Conservation (phyloP, 75 land plant species). For the Selaginella moellendorffii region DNA sequence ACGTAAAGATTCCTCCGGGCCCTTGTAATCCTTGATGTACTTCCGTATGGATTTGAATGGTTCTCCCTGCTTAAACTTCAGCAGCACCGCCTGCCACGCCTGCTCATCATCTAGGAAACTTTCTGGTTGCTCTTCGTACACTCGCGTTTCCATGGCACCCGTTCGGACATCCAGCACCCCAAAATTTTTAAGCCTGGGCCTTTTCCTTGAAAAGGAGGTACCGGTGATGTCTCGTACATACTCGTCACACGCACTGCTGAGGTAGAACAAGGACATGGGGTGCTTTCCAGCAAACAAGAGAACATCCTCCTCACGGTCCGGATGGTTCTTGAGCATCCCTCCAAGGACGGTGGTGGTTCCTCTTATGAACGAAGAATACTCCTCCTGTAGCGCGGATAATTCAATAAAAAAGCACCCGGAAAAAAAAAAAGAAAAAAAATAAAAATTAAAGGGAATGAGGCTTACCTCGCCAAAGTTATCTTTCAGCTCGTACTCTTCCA, state of each 20-base stretch:
- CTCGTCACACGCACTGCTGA: slow-evolving; percentile 2
- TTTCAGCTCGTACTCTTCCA: slow-evolving; percentile 1
- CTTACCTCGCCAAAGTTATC: neutral
- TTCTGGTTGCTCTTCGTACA: neutral
- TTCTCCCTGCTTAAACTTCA: slow-evolving; percentile 1
- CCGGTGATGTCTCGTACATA: neutral
- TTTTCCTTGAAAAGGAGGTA: too few relatives aligned
- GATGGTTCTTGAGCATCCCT: slow-evolving; percentile 1
- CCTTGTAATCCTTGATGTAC: slow-evolving; percentile 1
- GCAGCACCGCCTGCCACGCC: neutral
- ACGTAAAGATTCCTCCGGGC: slow-evolving; percentile 1
- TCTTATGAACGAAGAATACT: slow-evolving; percentile 1
- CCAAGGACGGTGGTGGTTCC: slow-evolving; percentile 1
- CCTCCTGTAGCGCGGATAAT: slow-evolving; percentile 1
- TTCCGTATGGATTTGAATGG: neutral
- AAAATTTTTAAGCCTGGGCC: neutral
- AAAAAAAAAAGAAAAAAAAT: neutral
- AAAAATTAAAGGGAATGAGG: too few relatives aligned
- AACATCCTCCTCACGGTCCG: neutral
- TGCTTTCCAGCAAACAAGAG: slow-evolving; percentile 1
- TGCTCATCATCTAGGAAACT: neutral
- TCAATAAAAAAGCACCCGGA: neutral
- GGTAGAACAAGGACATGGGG: slow-evolving; percentile 1
- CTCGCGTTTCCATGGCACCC: slow-evolving; percentile 1
- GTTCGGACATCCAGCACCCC: neutral